Percentiles rank a stretch among this genome's conserved stretches.
Conservation (phyloP, 495 filamentous ascomycete genomes). For the Oleoguttula mirabilis region DNA sequence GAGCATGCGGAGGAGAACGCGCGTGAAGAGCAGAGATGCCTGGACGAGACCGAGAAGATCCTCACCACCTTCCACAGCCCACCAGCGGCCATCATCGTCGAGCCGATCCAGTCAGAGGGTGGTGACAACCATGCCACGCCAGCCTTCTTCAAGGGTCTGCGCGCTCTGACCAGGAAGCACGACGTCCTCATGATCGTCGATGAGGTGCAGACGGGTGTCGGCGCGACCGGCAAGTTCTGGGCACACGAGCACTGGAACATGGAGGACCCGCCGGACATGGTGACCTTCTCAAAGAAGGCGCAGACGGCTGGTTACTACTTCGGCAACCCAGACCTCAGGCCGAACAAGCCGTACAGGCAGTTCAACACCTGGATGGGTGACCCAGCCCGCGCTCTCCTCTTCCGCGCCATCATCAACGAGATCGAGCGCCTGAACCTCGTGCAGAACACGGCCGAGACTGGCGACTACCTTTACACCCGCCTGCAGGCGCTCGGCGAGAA, state of each 20-base stretch:
- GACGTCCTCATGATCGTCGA: constrained; percentile 90
- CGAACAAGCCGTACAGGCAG: constrained; percentile 97
- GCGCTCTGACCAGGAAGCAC: constrained; percentile 74
- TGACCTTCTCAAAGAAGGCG: constrained; percentile 97
- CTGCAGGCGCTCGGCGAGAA: constrained; percentile 56
- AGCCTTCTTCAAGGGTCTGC: constrained; percentile 80
- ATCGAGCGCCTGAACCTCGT: constrained; percentile 74
- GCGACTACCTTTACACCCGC: constrained; percentile 67
- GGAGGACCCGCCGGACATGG: constrained; percentile 80
- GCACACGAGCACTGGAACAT: constrained; percentile 97
- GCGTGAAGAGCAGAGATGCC: constrained; percentile 68
- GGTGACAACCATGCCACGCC: constrained; percentile 97
- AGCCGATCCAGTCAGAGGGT: constrained; percentile 96
- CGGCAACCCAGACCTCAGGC: constrained; percentile 73
- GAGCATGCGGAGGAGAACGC: constrained; percentile 72
- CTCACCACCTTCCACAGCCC: constrained; percentile 75
- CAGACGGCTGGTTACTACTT: constrained; percentile 97
- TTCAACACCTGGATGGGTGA: constrained; percentile 99
- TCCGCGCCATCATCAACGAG: constrained; percentile 83
- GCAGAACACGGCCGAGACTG: constrained; percentile 64
- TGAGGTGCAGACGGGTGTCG: constrained; percentile 95
- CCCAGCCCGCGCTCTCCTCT: constrained; percentile 77
- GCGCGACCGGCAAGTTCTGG: constrained; percentile 95
- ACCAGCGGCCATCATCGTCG: constrained; percentile 79
- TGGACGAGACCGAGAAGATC: constrained; percentile 78